phyloP scores from a whole-genome alignment of 257 asterid species.

The Capsicum chinense region DNA sequence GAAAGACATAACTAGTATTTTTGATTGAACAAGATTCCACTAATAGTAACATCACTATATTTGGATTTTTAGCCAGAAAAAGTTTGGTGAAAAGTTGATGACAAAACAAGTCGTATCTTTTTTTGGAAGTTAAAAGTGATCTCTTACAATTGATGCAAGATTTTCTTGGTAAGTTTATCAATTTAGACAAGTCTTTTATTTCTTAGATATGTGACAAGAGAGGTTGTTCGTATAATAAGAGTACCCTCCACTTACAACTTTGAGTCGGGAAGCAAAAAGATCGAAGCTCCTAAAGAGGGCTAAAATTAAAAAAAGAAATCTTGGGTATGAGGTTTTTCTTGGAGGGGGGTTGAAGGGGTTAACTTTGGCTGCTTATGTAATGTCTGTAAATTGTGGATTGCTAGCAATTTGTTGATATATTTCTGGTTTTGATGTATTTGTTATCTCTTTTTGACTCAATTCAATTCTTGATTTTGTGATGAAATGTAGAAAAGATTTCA shows the following conservation, averaged over 20 bases:
- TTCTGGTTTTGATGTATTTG: background rate
- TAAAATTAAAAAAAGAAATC: too few relatives aligned
- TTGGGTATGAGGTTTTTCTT: background rate
- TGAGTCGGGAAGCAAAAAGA: too few relatives aligned
- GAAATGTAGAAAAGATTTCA: slow-evolving; percentile 25
- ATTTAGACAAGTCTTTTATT: background rate
- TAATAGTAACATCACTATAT: background rate
- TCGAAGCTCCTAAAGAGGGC: too few relatives aligned
- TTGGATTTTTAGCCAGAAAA: background rate
- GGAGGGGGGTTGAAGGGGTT: too few relatives aligned
- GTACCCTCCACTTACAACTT: too few relatives aligned
- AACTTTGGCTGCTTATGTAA: background rate
- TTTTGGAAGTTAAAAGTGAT: slow-evolving; percentile 47
- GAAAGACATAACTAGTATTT: background rate
- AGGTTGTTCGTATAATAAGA: too few relatives aligned
- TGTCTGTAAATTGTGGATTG: background rate
- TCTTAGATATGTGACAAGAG: background rate
- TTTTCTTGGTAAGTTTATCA: slow-evolving; percentile 41
- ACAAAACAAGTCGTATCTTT: slow-evolving; percentile 23
- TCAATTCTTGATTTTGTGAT: slow-evolving; percentile 7
- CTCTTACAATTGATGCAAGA: slow-evolving; percentile 27
- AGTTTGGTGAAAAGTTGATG: background rate
- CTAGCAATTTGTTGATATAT: background rate
- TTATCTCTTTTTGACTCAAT: background rate
- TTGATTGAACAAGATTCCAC: slow-evolving; percentile 19